Conservation (phyloP, 371 early-diverging fungal species). For the Zopfochytrium polystomum region DNA sequence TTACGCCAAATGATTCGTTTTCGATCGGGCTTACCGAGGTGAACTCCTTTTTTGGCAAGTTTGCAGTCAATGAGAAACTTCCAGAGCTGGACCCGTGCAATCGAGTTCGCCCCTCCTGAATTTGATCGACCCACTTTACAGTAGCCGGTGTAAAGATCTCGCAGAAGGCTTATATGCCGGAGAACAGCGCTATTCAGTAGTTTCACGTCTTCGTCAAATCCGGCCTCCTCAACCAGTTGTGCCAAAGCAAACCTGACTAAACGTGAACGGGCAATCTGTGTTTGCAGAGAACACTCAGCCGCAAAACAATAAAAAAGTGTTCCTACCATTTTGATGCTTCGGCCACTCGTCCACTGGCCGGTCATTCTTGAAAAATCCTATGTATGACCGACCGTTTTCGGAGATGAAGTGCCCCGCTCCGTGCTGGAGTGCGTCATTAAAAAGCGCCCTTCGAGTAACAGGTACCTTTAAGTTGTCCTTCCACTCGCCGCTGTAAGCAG, state of each 20-base stretch:
- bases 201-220: conserved; percentile 19
- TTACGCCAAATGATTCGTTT: too few relatives aligned
- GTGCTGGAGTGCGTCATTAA: conserved; percentile 22
- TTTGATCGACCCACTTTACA: conserved; percentile 3
- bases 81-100: conserved; percentile 36
- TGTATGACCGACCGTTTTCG: conserved; percentile 44
- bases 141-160: conserved; percentile 37
- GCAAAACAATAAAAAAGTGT: background rate
- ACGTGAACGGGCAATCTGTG: conserved; percentile 32
- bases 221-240: conserved; percentile 10
- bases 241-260: conserved; percentile 11
- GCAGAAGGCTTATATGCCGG: conserved; percentile 32
- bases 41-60: conserved; percentile 25
- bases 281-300: background rate
- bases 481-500: conserved; percentile 50
- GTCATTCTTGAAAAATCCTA: conserved; percentile 43
- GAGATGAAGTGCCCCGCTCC: conserved; percentile 39
- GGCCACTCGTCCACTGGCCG: conserved; percentile 23
- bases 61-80: conserved; percentile 34
- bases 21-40: conserved; percentile 38
- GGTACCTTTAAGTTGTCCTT: conserved; percentile 46
- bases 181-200: conserved; percentile 36
- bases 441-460: background rate
- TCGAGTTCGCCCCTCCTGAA: conserved; percentile 7
- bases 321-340: conserved; percentile 37